Conservation (phyloP, 306 rosid genomes). For the Alnus rubra region DNA sequence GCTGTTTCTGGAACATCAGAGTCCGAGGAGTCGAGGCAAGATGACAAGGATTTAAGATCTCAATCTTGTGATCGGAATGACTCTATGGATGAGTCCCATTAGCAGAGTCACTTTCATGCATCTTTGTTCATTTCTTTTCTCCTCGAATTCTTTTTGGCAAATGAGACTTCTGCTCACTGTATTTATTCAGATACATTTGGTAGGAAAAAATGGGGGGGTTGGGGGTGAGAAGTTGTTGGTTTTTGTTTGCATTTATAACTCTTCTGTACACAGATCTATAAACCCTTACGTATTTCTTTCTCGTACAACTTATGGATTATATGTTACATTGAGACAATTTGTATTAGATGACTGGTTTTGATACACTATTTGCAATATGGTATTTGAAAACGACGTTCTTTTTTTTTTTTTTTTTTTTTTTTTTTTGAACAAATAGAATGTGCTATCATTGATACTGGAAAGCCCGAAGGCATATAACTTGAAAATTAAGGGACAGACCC, state of each 20-base stretch:
- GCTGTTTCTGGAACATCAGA: constrained; percentile 52
- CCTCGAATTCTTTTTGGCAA: background rate
- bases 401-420: too few relatives aligned
- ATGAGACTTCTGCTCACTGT: background rate
- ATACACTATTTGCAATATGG: background rate
- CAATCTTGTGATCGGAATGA: constrained; percentile 61
- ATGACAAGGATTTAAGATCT: constrained; percentile 68
- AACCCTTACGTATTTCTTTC: background rate
- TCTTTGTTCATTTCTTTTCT: constrained; percentile 12
- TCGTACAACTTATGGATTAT: too few relatives aligned
- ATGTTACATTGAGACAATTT: background rate
- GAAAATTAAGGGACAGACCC: too few relatives aligned
- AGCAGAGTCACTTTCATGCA: constrained; percentile 30
- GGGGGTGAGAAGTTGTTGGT: background rate
- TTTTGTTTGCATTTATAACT: background rate
- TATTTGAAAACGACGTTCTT: too few relatives aligned
- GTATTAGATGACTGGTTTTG: background rate
- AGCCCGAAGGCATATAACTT: too few relatives aligned
- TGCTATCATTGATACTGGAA: too few relatives aligned
- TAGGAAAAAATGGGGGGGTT: background rate
- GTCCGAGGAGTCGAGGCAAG: constrained; percentile 61
- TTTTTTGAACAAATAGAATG: too few relatives aligned
- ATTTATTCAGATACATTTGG: background rate
- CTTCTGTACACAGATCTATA: background rate
- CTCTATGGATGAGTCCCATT: constrained; percentile 78